A percentile compares a stretch with the other conserved stretches of the same genome.
Evolutionary conservation across 192 early-diverging fungal genomes (phyloP).

Genomic region (Coemansia sp.): DNA sequence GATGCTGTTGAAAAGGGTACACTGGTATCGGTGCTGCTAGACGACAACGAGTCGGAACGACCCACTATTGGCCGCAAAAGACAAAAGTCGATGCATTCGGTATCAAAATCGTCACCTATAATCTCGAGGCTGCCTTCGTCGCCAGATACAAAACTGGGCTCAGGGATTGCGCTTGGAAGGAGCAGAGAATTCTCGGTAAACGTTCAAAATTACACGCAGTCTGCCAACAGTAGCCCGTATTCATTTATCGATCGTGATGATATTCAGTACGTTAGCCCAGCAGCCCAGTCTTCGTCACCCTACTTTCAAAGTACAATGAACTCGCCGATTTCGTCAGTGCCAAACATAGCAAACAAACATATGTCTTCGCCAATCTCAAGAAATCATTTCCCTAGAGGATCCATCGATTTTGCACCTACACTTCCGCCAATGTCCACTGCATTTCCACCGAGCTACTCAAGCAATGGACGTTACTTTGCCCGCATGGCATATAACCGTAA

Average conservation of each 20-base stretch:
- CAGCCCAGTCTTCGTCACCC: slow-evolving; percentile 26
- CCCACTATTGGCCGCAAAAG: neutral
- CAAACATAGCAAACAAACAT: slow-evolving; percentile 7
- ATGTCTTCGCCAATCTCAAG: slow-evolving; percentile 17
- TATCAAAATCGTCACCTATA: neutral
- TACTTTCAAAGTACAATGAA: slow-evolving; percentile 47
- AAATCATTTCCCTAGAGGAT: slow-evolving; percentile 3
- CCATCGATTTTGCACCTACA: neutral
- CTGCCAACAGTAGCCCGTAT: slow-evolving; percentile 20
- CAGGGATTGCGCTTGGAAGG: too few relatives aligned
- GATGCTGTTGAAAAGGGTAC: slow-evolving; percentile 29
- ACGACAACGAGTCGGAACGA: neutral
- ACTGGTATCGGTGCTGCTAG: neutral
- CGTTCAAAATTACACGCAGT: slow-evolving; percentile 3
- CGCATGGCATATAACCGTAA: slow-evolving; percentile 1
- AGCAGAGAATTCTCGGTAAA: too few relatives aligned
- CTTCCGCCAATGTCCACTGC: slow-evolving; percentile 14
- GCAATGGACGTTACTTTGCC: slow-evolving; percentile 1
- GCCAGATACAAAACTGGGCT: neutral
- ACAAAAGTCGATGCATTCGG: neutral
- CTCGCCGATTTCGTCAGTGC: slow-evolving; percentile 29
- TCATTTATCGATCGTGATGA: slow-evolving; percentile 12
- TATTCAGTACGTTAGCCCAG: slow-evolving; percentile 37
- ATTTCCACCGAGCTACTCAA: neutral
- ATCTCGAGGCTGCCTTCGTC: neutral